Evolutionary conservation across 345 rosid genomes (phyloP), one percentile per base, ranked within the genome.

Genomic region (Lepidium sativum): DNA sequence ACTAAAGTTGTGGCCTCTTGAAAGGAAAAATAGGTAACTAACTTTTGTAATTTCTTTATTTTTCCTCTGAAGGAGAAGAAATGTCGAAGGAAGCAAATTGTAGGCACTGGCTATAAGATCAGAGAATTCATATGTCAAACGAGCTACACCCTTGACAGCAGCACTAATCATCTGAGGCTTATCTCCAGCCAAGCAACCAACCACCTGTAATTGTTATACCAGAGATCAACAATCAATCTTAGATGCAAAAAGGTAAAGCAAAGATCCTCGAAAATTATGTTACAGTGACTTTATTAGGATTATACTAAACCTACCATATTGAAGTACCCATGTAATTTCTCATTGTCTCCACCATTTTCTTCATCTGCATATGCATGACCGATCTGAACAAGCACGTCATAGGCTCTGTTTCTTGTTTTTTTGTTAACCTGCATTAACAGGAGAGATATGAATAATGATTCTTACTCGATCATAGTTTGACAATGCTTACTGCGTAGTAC

Each of bases 121-220:
- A 15, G 97, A 81, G 48, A 94, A 94, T 79, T 94, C 99, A 60
- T 94, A 88, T 35, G 95, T 86, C 77, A 90, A 73, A 59, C 97
- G 96, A 70, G 99, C 95, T 68, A 94, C 73, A 68, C 96, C 99
- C 81, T 85, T 94, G 55, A 84, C 84, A 14, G 97, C 97, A 68
- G 97, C 97, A 82, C 97, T 94, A 70, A 94, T 84, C 96, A 90
- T 84, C 74, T 90, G 92, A 60, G 99, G 97, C 77, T 84, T 81
- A 75, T 91, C 92, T 67, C 95, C 92, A 38, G 95, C 97, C 81
- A 94, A 60, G 49, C 97, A 90, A 75, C 92, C 95, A 76, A 96
- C 99, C 47, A 90, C 88, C 99, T 94, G 75, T 23, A 63, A 57
- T 31, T 8, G 39, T 44, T 21, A 43, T 10, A 45, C 44, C 60